Base-by-base conservation (phyloP, 164 flowering plant species). In the Cinnamomum chago region DNA sequence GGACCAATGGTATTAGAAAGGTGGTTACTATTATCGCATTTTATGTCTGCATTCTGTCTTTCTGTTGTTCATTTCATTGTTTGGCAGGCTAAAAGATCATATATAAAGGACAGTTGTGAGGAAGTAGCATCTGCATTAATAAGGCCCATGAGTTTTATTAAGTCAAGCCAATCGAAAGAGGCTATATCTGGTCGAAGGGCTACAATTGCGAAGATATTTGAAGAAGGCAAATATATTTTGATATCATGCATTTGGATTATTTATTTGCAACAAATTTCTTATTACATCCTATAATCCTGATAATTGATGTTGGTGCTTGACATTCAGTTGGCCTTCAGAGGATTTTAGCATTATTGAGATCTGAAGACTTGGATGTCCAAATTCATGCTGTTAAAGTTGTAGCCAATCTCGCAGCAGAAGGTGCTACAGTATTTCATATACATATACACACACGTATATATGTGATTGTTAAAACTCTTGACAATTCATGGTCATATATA, bases 351-450 rank as follows among this genome's bases (percentile, higher is more conserved):
- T 78, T 89, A 75, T 78, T 92, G 74, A 71, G 81, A 79, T 92
- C 97, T 80, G 90, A 85, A 82, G 94, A 94, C 72, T 65, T 82
- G 51, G 96, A 89, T 79, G 89, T 88, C 72, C 97, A 91, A 85
- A 89, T 83, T 24, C 95, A 94, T 83, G 96, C 97, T 62, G 88
- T 90, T 70, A 94, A 92, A 80, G 89, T 91, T 79, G 87, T 94
- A 62, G 98, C 97, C 70, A 94, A 94, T 81, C 97, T 94, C 76
- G 97, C 98, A 77, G 95, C 97, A 72, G 97, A 94, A 92, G 98
- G 98, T 93, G 74, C 55, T 67, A 17, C 50, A 4, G 4, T 12
- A 40, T 40, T 40, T 40, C 11, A 40, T 40, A 40, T 0, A 30
- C 35, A 30, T 0, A 30, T 0, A 4, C 5, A 30, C 5, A 30